These are phyloP conservation scores for Grammothele lineata DNA, from an alignment of 768 basidiomycete genomes.

Conservation along the genomic window DNA sequence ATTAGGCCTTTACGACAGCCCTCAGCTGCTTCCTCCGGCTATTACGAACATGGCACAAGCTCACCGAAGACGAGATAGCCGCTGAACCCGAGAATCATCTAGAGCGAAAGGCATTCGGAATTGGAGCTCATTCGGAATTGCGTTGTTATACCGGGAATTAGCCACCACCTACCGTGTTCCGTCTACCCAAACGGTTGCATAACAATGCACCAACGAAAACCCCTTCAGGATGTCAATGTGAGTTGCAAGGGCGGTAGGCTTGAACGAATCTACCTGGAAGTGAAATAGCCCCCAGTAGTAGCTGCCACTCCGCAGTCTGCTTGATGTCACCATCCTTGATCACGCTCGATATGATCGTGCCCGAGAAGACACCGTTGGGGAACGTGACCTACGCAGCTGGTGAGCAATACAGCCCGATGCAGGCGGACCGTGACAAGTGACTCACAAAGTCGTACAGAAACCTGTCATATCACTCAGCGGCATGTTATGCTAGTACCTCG, in stretches of 20 bases:
- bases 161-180: constrained; percentile 44
- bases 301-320: constrained; percentile 63
- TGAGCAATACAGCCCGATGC: too few relatives aligned
- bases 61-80: constrained; percentile 64
- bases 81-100: constrained; percentile 68
- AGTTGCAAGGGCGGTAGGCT: constrained; percentile 19
- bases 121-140: neutral
- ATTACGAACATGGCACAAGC: too few relatives aligned
- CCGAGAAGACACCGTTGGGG: constrained; percentile 68
- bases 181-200: constrained; percentile 51
- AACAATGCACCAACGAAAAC: constrained; percentile 33
- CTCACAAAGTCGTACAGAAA: constrained; percentile 67
- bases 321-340: constrained; percentile 53
- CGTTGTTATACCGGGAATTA: neutral
- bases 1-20: constrained; percentile 39
- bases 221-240: constrained; percentile 23
- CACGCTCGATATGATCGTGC: constrained; percentile 63
- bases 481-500: neutral
- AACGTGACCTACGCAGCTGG: constrained; percentile 66
- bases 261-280: constrained; percentile 46
- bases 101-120: neutral
- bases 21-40: neutral
- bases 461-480: constrained; percentile 29
- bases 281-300: constrained; percentile 58
- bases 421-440: too few relatives aligned